Base-by-base conservation (phyloP, 768 basidiomycete species). In the Naganishia randhawae region DNA sequence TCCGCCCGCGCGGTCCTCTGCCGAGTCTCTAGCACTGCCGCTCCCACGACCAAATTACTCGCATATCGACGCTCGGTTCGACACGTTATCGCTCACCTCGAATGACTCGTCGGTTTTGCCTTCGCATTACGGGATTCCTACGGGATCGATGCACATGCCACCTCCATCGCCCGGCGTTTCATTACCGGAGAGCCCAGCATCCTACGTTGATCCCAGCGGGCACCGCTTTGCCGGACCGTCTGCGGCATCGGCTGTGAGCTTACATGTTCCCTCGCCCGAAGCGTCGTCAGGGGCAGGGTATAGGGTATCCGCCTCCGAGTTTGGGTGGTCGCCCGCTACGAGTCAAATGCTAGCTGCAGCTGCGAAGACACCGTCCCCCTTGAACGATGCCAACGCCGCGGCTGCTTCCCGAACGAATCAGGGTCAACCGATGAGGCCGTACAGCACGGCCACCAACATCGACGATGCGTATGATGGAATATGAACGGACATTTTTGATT, bases 181-280 rank as follows among this genome's bases (percentile, higher is more conserved):
- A 14, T 33, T 68, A 13, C 67, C 67, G 13, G 67, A 68, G 41
- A 62, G 55, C 32, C 55, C 67, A 10, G 52, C 57, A 1, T 64
- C 63, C 1, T 64, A 64, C 50, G 50, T 31, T 9, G 63, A 51
- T 33, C 63, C 35, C 7, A 19, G 57, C 9, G 25, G 37, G n/a
- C 39, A 64, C 5, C 45, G 50, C 32, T 33, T 48, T 11, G 29
- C 33, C 16, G 63, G 63, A 9, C 42, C 25, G 27, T 48, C 63
- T 1, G n/a, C 25, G 9, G 35, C 29, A 4, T 64, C 63, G 45
- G 63, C 63, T 22, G 63, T 64, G 5, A 64, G 63, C 41, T 33
- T 64, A 31, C 22, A 50, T n/a, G 45, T 51, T 1, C 57, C 57
- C 1, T 61, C 57, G n/a, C 57, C 57, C 2, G 32, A 39, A 22